Evolutionary conservation across 2,329 filamentous ascomycete species (phyloP).

Genomic region (Aspergillus fumigatiaffinis): DNA sequence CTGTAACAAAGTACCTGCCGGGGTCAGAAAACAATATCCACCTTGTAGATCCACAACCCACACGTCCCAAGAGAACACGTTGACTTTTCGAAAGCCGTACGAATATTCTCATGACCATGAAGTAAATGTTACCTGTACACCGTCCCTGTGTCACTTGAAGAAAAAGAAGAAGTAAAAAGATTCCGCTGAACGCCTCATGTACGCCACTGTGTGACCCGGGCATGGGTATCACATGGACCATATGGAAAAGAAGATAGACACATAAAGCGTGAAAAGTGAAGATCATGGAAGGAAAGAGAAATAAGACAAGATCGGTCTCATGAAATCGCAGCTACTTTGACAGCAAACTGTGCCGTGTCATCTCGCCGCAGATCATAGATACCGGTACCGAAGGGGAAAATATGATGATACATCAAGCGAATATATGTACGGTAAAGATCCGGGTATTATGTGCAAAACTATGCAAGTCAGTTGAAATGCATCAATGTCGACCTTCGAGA

Average conservation of each 20-base stretch:
- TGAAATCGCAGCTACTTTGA: neutral
- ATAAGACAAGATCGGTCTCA: neutral
- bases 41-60: neutral
- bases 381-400: conserved; percentile 14
- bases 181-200: conserved; percentile 17
- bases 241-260: conserved; percentile 8
- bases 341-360: neutral
- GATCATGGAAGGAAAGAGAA: conserved; percentile 5
- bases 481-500: neutral
- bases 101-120: neutral
- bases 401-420: conserved; percentile 29
- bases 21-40: neutral
- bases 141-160: neutral
- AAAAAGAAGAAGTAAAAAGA: neutral
- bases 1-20: neutral
- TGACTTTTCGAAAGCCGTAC: neutral
- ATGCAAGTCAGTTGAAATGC: conserved; percentile 16
- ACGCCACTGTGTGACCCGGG: conserved; percentile 22
- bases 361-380: conserved; percentile 10
- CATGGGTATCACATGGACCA: conserved; percentile 20
- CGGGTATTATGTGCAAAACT: conserved; percentile 28
- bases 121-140: neutral
- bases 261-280: conserved; percentile 9
- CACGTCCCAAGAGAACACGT: neutral
- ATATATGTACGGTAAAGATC: conserved; percentile 18